phyloP scores from a whole-genome alignment of 1,284 basidiomycete genomes.

The Irpex sp. region DNA sequence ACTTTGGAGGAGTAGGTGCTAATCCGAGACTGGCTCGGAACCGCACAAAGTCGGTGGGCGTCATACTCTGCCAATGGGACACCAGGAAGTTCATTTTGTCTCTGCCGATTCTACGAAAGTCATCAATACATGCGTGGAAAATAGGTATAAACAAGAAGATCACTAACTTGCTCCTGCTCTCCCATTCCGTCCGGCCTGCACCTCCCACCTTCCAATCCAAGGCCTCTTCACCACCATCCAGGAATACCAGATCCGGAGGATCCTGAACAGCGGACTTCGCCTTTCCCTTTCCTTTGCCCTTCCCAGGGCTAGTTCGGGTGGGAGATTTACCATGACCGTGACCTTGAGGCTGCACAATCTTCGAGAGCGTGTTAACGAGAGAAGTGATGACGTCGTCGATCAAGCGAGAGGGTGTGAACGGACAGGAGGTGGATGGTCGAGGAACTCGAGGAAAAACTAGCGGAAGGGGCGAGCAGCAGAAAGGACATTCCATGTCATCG shows the following conservation, averaged over 20 bases:
- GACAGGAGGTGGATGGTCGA: slow-evolving; percentile 47
- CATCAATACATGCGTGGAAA: too few species aligned
- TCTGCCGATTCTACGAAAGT: background rate
- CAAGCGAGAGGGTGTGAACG: slow-evolving; percentile 58
- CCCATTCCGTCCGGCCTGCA: background rate
- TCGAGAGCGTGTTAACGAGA: slow-evolving; percentile 40
- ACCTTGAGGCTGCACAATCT: background rate
- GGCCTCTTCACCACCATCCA: background rate
- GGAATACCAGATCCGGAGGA: background rate
- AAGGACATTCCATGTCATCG: slow-evolving; percentile 59
- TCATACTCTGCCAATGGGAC: background rate
- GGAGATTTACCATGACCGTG: background rate
- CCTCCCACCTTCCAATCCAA: background rate
- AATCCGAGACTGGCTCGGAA: background rate
- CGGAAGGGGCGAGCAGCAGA: slow-evolving; percentile 53
- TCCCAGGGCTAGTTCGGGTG: background rate
- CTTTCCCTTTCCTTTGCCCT: background rate
- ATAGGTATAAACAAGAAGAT: too few species aligned
- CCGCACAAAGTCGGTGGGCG: background rate
- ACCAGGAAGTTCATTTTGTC: background rate
- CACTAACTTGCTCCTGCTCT: background rate
- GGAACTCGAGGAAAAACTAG: slow-evolving; percentile 35
- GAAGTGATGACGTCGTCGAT: slow-evolving; percentile 47
- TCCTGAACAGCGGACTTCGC: background rate
- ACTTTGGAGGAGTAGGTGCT: too few species aligned